phyloP scores from a whole-genome alignment of 495 filamentous ascomycete species.

The Neurospora sp. region DNA sequence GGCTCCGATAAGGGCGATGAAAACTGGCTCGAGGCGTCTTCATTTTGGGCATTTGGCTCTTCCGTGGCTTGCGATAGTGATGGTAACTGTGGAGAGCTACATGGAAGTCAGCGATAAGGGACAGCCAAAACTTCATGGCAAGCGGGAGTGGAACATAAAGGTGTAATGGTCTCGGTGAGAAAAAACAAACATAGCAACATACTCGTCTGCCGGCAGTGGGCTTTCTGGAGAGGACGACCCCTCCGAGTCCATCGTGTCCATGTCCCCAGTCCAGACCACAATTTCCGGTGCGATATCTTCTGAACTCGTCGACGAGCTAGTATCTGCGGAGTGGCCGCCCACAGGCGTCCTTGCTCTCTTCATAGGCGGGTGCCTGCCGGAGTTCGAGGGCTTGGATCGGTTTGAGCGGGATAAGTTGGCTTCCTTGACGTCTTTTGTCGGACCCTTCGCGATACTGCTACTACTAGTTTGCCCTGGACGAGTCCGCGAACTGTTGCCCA shows the following conservation, averaged over 20 bases:
- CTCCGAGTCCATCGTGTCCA: conserved; percentile 19
- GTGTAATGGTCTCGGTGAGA: not conserved
- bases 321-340: conserved; percentile 3
- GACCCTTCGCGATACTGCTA: conserved; percentile 13
- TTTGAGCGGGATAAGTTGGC: conserved; percentile 11
- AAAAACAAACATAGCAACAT: not conserved
- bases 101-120: not conserved
- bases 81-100: not conserved
- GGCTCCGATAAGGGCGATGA: conserved; percentile 15
- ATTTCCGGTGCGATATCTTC: conserved; percentile 29
- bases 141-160: not conserved
- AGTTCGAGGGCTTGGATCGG: conserved; percentile 7
- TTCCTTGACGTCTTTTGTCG: conserved; percentile 8
- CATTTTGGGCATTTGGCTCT: not conserved
- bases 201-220: not conserved
- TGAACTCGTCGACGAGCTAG: not conserved
- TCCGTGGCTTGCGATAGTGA: not conserved
- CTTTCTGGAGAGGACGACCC: not conserved
- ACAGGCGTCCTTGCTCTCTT: not conserved
- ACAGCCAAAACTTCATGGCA: not conserved
- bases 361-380: conserved; percentile 6
- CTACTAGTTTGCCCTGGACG: conserved; percentile 12
- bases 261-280: conserved; percentile 26
- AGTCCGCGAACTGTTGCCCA: conserved; percentile 15
- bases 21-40: not conserved